Evolutionary conservation across 805 yeast species (phyloP).

Genomic region (Metschnikowia anglica): DNA sequence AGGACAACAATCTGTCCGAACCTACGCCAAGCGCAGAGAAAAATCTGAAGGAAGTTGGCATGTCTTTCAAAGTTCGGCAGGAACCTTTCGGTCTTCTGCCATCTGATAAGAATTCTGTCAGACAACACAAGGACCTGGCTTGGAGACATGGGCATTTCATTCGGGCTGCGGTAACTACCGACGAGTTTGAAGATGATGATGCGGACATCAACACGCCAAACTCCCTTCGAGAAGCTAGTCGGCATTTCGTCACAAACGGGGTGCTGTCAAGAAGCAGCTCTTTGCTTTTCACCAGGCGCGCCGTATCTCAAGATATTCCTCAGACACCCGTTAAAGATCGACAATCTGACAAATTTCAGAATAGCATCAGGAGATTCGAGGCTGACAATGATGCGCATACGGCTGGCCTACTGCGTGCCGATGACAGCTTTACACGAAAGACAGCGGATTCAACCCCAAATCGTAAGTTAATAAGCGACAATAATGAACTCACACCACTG

Average conservation of each 20-base stretch:
- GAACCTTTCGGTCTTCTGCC: constrained; percentile 17
- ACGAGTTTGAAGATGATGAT: constrained; percentile 13
- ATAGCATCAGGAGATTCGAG: background rate
- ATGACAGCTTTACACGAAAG: background rate
- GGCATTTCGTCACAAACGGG: background rate
- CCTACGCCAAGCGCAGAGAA: background rate
- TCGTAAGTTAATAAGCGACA: constrained; percentile 25
- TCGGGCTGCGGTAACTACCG: background rate
- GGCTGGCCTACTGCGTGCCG: background rate
- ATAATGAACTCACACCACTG: constrained; percentile 26
- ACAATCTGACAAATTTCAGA: background rate
- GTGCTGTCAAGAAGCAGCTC: background rate
- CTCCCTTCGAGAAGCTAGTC: constrained; percentile 1
- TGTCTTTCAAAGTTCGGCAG: constrained; percentile 14
- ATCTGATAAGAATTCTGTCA: background rate
- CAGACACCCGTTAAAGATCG: constrained; percentile 3
- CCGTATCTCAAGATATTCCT: background rate
- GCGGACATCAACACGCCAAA: constrained; percentile 6
- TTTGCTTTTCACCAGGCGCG: background rate
- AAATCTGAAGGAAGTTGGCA: background rate
- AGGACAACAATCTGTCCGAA: background rate
- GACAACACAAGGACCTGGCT: background rate
- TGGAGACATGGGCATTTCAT: constrained; percentile 5
- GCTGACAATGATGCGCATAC: background rate
- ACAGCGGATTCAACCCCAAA: constrained; percentile 8